Percentiles rank a stretch among this genome's conserved stretches.
These are phyloP conservation scores for Venturia effusa DNA, from an alignment of 2,329 filamentous ascomycete species.

Conservation along the genomic window DNA sequence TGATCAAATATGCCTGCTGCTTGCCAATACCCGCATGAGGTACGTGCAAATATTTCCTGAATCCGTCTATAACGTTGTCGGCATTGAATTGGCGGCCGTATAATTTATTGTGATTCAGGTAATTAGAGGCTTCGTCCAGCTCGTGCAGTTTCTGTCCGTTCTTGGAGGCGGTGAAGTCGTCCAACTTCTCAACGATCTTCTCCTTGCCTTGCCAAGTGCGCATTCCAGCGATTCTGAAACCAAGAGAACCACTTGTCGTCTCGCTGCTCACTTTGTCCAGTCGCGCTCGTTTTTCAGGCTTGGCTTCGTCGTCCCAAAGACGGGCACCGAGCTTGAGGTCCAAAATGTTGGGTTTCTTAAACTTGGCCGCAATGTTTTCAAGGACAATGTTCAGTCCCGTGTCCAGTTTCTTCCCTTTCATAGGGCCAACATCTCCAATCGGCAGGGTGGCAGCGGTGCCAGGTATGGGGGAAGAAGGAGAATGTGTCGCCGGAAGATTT, in stretches of 20 bases:
- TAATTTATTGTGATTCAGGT: slow-evolving; percentile 53
- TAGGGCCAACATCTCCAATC: slow-evolving; percentile 22
- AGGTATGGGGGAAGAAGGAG: slow-evolving; percentile 14
- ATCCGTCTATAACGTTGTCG: slow-evolving; percentile 45
- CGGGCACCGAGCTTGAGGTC: slow-evolving; percentile 84
- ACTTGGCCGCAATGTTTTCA: slow-evolving; percentile 73
- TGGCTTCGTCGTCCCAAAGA: slow-evolving; percentile 68
- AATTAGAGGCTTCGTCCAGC: slow-evolving; percentile 38
- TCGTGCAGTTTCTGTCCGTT: slow-evolving; percentile 17
- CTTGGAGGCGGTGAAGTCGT: slow-evolving; percentile 18
- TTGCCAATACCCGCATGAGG: slow-evolving; percentile 26
- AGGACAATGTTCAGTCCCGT: slow-evolving; percentile 76
- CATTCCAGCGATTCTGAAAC: slow-evolving; percentile 57
- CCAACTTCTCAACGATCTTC: slow-evolving; percentile 12
- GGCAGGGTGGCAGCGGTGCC: slow-evolving; percentile 15
- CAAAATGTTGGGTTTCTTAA: slow-evolving; percentile 75
- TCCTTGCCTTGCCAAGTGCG: slow-evolving; percentile 40
- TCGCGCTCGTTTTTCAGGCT: slow-evolving; percentile 44
- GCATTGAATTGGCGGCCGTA: slow-evolving; percentile 50
- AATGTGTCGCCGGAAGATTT: neutral
- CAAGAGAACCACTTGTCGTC: slow-evolving; percentile 49
- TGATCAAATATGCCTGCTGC: slow-evolving; percentile 36
- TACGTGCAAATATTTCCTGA: slow-evolving; percentile 46
- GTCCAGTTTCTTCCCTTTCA: slow-evolving; percentile 53
- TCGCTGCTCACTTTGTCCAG: slow-evolving; percentile 48